Evolutionary conservation across 192 early-diverging fungal genomes (phyloP), one percentile per base, ranked within the genome.

Genomic region (Backusella australiensis): DNA sequence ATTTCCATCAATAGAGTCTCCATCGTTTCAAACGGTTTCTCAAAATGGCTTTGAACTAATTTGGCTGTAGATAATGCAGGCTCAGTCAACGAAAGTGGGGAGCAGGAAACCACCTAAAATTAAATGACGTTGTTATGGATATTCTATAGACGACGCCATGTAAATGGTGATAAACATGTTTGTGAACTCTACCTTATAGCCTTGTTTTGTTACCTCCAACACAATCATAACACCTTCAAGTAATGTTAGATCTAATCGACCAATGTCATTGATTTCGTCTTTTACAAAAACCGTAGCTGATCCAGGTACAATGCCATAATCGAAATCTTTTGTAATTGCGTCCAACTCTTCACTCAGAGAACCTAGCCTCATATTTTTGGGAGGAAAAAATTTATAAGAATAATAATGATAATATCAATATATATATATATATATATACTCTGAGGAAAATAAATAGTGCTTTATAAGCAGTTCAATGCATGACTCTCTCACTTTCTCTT

Each of bases 1-100:
- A 56, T 59, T 0, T 69, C 56, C 80, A 81, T 76, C 14, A 83
- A 59, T 26, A 83, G 32, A 49, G 69, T 69, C 23, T 83, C 82
- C 79, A 83, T 83, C 1, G 79, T 78, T 52, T 83, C 82, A 73
- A 81, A 83, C 4, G 74, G 70, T 34, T 73, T 71, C 6, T 76
- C 65, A 6, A 79, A n/a, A 5, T n/a, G 53, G n/a, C 4, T 6
- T 36, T 74, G 49, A 26, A 65, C 36, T 41, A 35, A 21, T 42
- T 69, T 52, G 52, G 63, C 26, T 46, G 41, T 34, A 29, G 26
- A 66, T 79, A 32, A 8, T 42, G 41, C 69, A 71, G 26, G 2
- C 21, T 44, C 26, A 3, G 42, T 34, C 39, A 15, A 7, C 11
- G 11, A 42, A 44, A 44, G 42, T 15, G n/a, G 69, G 41, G 26